Base-by-base conservation (phyloP, 1,139 yeast genomes). In the Oligophagozyma castellii region DNA sequence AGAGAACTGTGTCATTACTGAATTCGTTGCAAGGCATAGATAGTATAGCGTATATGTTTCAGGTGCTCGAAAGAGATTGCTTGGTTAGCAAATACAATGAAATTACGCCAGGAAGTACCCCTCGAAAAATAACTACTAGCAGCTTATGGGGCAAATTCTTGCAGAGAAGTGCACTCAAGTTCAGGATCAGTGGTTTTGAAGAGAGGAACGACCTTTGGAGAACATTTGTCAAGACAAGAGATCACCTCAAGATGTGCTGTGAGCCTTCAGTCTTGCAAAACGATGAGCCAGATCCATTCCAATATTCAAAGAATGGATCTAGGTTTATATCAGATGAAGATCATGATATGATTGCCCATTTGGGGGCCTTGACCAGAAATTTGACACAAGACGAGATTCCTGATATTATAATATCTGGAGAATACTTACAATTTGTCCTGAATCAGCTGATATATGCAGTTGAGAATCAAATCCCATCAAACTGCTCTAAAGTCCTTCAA, bases 141-240 rank as follows among this genome's bases (percentile, higher is more conserved):
- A 45, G 48, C 31, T 37, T 42, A 19, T 18, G 45, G 10, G 51
- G 50, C 4, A 28, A 29, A 8, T 40, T 34, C 28, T 19, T 43
- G 16, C 26, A 28, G 10, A 31, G 26, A 8, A 37, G 45, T 27
- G 19, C 35, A 14, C 20, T 30, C 5, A 41, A 36, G 26, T 33
- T 34, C 22, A 33, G 34, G 25, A n/a, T 39, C 12, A 38, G 44
- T 5, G 36, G 33, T 16, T 39, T 42, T 31, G 40, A 43, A 7
- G 43, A 43, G 18, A 37, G 40, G 20, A 37, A 33, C 14, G 27
- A 27, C 8, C 26, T 44, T 5, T 35, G 47, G 38, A 26, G 31
- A 5, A 35, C 37, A 24, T 30, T 43, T n/a, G n/a, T n/a, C n/a
- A n/a, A n/a, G n/a, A n/a, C n/a, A n/a, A n/a, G n/a, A n/a, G n/a